phyloP scores from a whole-genome alignment of 768 basidiomycete species.

The Suillus subalutaceus region DNA sequence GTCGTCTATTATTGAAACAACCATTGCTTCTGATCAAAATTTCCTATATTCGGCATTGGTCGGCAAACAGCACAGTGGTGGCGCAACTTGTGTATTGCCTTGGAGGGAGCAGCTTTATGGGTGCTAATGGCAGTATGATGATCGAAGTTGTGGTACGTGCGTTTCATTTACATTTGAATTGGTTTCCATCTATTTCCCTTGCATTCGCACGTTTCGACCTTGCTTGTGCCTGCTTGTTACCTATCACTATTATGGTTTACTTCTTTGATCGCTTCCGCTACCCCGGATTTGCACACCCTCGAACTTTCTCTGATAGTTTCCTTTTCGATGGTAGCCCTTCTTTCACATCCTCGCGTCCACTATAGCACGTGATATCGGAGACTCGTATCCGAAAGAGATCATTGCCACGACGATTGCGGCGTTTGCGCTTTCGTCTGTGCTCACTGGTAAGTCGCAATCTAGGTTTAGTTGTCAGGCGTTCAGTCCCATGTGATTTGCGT shows the following conservation, averaged over 20 bases:
- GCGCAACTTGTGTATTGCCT: constrained; percentile 84
- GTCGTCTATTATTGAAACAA: constrained; percentile 24
- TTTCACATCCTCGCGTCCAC: constrained; percentile 88
- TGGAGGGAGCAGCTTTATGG: constrained; percentile 88
- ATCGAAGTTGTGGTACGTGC: constrained; percentile 90
- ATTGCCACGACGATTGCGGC: constrained; percentile 93
- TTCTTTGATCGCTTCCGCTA: neutral
- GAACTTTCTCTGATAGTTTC: constrained; percentile 8
- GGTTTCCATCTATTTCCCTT: neutral
- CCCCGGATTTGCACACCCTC: constrained; percentile 6
- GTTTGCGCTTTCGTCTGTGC: constrained; percentile 81
- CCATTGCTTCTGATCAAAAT: neutral
- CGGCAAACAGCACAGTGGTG: constrained; percentile 59
- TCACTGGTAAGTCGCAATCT: constrained; percentile 64
- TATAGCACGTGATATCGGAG: constrained; percentile 74
- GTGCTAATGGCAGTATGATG: constrained; percentile 96
- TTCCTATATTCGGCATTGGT: neutral
- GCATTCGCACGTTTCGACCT: constrained; percentile 6
- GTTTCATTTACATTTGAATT: constrained; percentile 4
- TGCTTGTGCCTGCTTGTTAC: constrained; percentile 8
- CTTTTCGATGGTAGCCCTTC: constrained; percentile 65
- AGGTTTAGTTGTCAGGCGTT: constrained; percentile 6
- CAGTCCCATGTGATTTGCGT: constrained; percentile 6
- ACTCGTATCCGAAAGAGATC: constrained; percentile 66
- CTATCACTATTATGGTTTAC: neutral